Conservation (phyloP, 179 eudicot species). For the Carnegiea gigantea region DNA sequence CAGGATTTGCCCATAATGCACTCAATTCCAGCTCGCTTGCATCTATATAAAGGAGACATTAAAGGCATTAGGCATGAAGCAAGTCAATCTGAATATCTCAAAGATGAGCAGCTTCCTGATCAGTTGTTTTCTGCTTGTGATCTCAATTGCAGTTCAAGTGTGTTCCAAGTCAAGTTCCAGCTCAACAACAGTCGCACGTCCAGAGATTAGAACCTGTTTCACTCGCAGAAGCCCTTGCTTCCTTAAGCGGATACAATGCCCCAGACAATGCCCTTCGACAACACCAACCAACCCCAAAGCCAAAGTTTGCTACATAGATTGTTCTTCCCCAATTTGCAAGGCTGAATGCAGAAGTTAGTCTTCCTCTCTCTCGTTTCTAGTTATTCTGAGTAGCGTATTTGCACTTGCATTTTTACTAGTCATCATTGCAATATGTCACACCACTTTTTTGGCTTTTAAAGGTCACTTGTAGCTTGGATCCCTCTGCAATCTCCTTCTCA, state of each 20-base stretch:
- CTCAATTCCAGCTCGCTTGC: too few relatives aligned
- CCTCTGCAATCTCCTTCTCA: too few relatives aligned
- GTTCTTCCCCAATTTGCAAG: conserved; percentile 57
- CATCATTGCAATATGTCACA: too few relatives aligned
- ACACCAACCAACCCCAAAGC: conserved; percentile 39
- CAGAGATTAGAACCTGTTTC: conserved; percentile 34
- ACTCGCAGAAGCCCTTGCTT: conserved; percentile 44
- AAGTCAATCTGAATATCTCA: conserved; percentile 8
- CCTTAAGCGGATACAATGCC: conserved; percentile 42
- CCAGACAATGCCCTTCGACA: conserved; percentile 45
- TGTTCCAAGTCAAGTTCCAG: conserved; percentile 11
- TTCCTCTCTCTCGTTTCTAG: not conserved
- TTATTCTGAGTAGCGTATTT: not conserved
- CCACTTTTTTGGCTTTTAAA: too few relatives aligned
- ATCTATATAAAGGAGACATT: not conserved
- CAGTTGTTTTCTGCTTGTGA: conserved; percentile 26
- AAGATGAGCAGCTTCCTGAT: conserved; percentile 28
- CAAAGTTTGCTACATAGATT: conserved; percentile 58
- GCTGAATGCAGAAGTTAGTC: conserved; percentile 53
- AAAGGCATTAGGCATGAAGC: conserved; percentile 26
- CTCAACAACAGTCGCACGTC: conserved; percentile 3
- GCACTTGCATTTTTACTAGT: not conserved
- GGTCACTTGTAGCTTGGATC: too few relatives aligned
- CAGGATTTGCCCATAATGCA: too few relatives aligned
- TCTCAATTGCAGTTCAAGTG: conserved; percentile 14